These are phyloP conservation scores for Seiridium cupressi DNA, from an alignment of 2,329 filamentous ascomycete genomes.

Conservation along the genomic window DNA sequence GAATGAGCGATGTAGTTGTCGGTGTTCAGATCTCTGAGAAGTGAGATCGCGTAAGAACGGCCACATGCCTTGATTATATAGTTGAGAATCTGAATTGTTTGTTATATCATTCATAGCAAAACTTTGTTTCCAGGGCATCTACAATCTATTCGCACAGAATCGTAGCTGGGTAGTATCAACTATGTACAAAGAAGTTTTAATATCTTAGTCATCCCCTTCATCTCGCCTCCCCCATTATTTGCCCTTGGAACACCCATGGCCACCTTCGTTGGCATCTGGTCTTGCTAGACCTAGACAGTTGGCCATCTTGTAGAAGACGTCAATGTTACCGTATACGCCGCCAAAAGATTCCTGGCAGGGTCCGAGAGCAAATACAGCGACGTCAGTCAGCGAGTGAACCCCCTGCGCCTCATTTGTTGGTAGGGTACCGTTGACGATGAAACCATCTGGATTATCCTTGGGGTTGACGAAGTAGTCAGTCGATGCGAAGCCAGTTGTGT, in stretches of 20 bases:
- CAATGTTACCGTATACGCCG: slow-evolving; percentile 68
- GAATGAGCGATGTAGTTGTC: background rate
- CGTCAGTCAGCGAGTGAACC: slow-evolving; percentile 75
- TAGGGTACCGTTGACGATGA: slow-evolving; percentile 75
- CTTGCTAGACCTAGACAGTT: slow-evolving; percentile 59
- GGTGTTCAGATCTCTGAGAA: background rate
- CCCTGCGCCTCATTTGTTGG: slow-evolving; percentile 62
- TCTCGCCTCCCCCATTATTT: background rate
- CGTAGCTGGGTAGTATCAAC: background rate
- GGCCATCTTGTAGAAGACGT: slow-evolving; percentile 74
- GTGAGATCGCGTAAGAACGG: background rate
- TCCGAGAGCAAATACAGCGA: slow-evolving; percentile 74
- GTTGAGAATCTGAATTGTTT: background rate
- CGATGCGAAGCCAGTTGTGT: slow-evolving; percentile 45
- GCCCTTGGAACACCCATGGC: slow-evolving; percentile 42
- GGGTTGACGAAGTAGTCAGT: slow-evolving; percentile 67
- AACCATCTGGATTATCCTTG: slow-evolving; percentile 63
- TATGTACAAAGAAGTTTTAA: background rate
- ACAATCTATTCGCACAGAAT: too few relatives aligned
- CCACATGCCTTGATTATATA: background rate
- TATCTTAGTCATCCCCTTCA: background rate
- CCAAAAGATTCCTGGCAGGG: slow-evolving; percentile 77
- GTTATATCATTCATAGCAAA: background rate
- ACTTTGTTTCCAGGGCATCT: background rate
- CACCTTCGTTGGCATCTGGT: slow-evolving; percentile 41